Evolutionary conservation across 306 rosid genomes (phyloP).

Genomic region (Dryas drummondii): DNA sequence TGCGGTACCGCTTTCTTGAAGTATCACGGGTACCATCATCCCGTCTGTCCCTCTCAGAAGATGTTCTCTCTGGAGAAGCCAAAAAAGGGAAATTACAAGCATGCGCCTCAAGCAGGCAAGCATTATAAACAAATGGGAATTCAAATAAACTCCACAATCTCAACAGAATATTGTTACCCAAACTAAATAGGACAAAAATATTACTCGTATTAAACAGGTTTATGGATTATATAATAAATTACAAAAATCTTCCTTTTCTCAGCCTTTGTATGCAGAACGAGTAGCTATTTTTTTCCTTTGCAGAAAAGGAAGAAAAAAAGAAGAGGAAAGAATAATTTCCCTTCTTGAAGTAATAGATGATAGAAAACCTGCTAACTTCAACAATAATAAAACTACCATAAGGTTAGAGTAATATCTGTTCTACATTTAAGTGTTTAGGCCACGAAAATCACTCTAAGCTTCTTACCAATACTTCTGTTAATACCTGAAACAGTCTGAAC

Average conservation of each 20-base stretch:
- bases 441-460: not conserved
- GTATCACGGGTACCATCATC: slow-evolving; percentile 52
- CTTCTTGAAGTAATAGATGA: too few relatives aligned
- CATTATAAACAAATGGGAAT: not conserved
- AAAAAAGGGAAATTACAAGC: not conserved
- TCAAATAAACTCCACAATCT: not conserved
- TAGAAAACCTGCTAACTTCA: too few relatives aligned
- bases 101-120: not conserved
- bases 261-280: not conserved
- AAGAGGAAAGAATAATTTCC: not conserved
- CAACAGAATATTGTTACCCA: not conserved
- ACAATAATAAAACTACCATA: too few relatives aligned
- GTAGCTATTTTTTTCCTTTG: not conserved
- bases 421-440: not conserved
- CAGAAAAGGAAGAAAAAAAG: not conserved
- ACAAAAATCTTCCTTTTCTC: not conserved
- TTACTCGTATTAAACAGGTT: not conserved
- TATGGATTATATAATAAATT: not conserved
- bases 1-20: slow-evolving; percentile 78
- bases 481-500: slow-evolving; percentile 1
- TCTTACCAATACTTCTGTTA: not conserved
- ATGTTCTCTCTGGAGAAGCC: slow-evolving; percentile 49
- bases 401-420: too few relatives aligned
- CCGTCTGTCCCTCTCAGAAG: slow-evolving; percentile 67
- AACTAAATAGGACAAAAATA: not conserved